phyloP scores from a whole-genome alignment of 768 basidiomycete genomes.

The Suillus weaverae region DNA sequence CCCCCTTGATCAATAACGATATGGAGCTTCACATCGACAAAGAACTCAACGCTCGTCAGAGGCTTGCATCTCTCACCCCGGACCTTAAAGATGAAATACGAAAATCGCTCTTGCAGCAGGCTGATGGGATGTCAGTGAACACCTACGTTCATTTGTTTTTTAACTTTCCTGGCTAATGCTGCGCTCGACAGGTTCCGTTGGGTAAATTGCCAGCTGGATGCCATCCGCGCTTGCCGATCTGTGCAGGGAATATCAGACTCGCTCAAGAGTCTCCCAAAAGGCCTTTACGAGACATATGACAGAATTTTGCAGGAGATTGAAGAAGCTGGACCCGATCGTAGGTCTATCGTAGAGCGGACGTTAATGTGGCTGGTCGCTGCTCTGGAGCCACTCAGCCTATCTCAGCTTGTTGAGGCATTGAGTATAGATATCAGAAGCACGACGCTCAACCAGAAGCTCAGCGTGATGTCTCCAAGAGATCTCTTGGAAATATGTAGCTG shows the following conservation, averaged over 20 bases:
- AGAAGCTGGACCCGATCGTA: neutral
- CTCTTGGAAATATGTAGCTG: constrained; percentile 18
- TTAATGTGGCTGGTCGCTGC: constrained; percentile 21
- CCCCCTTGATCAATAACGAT: constrained; percentile 4
- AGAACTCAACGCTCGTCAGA: constrained; percentile 13
- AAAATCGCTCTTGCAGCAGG: constrained; percentile 8
- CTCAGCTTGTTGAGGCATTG: constrained; percentile 16
- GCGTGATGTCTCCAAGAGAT: constrained; percentile 8
- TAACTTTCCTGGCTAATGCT: neutral
- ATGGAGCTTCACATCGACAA: constrained; percentile 16
- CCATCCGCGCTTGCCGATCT: constrained; percentile 13
- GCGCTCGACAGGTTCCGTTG: constrained; percentile 18
- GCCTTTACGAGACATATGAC: constrained; percentile 22
- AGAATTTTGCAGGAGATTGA: constrained; percentile 20
- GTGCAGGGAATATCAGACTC: constrained; percentile 13
- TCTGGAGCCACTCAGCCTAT: constrained; percentile 14
- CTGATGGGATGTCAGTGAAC: constrained; percentile 21
- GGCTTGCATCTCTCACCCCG: constrained; percentile 9
- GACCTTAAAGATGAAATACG: constrained; percentile 15
- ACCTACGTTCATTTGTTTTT: neutral
- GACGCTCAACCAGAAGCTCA: constrained; percentile 7
- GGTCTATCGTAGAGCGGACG: constrained; percentile 2
- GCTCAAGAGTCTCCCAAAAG: constrained; percentile 17
- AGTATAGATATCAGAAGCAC: constrained; percentile 11
- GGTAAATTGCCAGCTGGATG: constrained; percentile 23